Conservation (phyloP, 2,329 filamentous ascomycete genomes). For the Penicillium sp. region DNA sequence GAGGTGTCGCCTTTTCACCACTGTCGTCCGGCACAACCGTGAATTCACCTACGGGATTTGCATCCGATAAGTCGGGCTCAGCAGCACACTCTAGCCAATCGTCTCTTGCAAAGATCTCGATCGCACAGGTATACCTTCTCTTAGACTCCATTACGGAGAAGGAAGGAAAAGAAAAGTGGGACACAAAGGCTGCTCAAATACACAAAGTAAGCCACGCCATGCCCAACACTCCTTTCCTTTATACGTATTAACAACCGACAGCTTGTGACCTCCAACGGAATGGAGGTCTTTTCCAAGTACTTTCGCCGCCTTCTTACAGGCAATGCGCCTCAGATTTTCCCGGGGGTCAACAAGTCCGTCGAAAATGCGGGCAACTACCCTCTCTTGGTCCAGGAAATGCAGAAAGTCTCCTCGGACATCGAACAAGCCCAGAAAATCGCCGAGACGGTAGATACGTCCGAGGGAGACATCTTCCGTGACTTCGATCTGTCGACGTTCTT, state of each 20-base stretch:
- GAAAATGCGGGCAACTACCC: constrained; percentile 80
- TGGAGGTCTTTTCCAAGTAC: constrained; percentile 97
- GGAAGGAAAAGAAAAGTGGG: constrained; percentile 87
- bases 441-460: constrained; percentile 84
- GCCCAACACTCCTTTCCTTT: neutral
- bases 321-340: constrained; percentile 90
- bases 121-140: constrained; percentile 91
- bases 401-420: constrained; percentile 76
- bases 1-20: constrained; percentile 60
- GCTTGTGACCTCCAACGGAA: constrained; percentile 96
- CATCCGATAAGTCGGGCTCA: constrained; percentile 47
- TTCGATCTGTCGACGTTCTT: constrained; percentile 96
- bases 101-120: constrained; percentile 85
- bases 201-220: constrained; percentile 68
- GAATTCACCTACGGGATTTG: constrained; percentile 54
- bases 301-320: constrained; percentile 88
- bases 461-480: constrained; percentile 90
- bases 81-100: constrained; percentile 50
- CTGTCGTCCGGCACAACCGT: constrained; percentile 56
- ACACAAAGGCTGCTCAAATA: constrained; percentile 85
- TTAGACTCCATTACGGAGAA: constrained; percentile 94
- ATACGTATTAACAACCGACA: constrained; percentile 36
- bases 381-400: constrained; percentile 77
- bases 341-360: constrained; percentile 68
- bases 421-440: constrained; percentile 88